phyloP scores from a whole-genome alignment of 306 rosid species.

The Cucumis melo region DNA sequence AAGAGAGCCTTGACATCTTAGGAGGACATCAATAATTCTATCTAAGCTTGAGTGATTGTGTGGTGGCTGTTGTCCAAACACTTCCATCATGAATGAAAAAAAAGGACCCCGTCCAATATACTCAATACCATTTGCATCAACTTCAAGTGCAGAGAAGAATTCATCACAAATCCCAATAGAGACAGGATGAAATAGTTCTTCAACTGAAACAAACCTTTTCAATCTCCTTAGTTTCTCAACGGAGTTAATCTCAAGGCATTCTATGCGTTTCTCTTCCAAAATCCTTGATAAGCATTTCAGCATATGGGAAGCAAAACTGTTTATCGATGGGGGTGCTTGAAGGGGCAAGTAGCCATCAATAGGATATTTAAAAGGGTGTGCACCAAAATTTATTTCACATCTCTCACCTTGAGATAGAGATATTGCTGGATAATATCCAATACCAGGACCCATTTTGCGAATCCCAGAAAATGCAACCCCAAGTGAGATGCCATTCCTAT shows the following conservation, averaged over 20 bases:
- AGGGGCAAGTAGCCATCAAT: slow-evolving; percentile 75
- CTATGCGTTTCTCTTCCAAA: slow-evolving; percentile 53
- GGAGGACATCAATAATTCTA: slow-evolving; percentile 55
- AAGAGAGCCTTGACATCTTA: slow-evolving; percentile 60
- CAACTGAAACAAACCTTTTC: slow-evolving; percentile 63
- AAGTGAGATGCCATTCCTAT: slow-evolving; percentile 74
- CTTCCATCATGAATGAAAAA: slow-evolving; percentile 67
- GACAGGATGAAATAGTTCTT: slow-evolving; percentile 60
- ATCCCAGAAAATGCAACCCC: slow-evolving; percentile 84
- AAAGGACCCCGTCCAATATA: slow-evolving; percentile 82
- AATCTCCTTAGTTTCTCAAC: slow-evolving; percentile 64
- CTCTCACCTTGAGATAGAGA: slow-evolving; percentile 94
- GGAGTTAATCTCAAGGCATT: slow-evolving; percentile 46
- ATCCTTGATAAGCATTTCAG: slow-evolving; percentile 75
- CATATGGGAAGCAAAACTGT: slow-evolving; percentile 35
- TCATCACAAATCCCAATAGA: slow-evolving; percentile 63
- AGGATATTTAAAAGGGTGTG: slow-evolving; percentile 73
- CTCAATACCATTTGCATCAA: slow-evolving; percentile 39
- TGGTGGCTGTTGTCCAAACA: slow-evolving; percentile 51
- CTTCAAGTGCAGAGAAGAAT: slow-evolving; percentile 49
- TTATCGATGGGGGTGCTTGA: slow-evolving; percentile 49
- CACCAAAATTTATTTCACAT: slow-evolving; percentile 83
- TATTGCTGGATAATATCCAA: slow-evolving; percentile 84
- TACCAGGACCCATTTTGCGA: slow-evolving; percentile 65
- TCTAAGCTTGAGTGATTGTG: slow-evolving; percentile 76